phyloP scores from a whole-genome alignment of 805 yeast species.

The Saturnispora hagleri region DNA sequence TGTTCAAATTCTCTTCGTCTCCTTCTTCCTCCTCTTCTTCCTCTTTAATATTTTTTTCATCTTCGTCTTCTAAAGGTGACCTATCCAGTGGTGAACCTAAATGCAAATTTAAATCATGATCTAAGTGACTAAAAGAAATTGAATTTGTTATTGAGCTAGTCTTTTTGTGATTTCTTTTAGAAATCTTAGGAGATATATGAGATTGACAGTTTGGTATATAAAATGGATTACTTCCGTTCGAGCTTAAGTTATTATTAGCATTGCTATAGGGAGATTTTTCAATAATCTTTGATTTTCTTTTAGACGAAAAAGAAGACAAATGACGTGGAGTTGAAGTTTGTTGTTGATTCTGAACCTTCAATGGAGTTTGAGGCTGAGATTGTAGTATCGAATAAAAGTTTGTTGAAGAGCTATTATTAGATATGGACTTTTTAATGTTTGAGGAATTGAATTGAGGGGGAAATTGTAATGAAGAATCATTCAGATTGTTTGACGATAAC shows the following conservation, averaged over 20 bases:
- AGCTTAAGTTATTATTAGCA: constrained; percentile 1
- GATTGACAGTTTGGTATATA: constrained; percentile 34
- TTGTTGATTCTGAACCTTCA: constrained; percentile 4
- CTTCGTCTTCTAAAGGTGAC: constrained; percentile 9
- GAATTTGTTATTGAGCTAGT: constrained; percentile 26
- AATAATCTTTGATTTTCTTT: constrained; percentile 16
- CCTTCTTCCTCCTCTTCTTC: background rate
- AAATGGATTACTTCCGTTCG: constrained; percentile 34
- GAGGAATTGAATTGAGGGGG: constrained; percentile 17
- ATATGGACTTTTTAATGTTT: constrained; percentile 13
- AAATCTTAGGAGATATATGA: constrained; percentile 33
- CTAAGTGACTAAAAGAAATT: constrained; percentile 24
- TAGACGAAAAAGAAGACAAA: constrained; percentile 10
- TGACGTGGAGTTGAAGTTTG: constrained; percentile 11
- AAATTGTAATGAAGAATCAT: constrained; percentile 21
- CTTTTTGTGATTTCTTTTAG: constrained; percentile 24
- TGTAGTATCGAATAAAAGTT: constrained; percentile 9
- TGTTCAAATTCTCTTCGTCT: background rate
- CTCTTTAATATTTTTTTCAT: constrained; percentile 1
- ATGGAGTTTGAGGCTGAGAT: constrained; percentile 14
- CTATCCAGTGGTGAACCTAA: constrained; percentile 14
- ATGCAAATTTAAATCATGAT: constrained; percentile 25
- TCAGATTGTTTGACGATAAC: constrained; percentile 14
- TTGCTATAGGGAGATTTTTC: constrained; percentile 28
- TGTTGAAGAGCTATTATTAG: constrained; percentile 3